These are phyloP conservation scores for Cordyceps cicadae DNA, from an alignment of 2,329 filamentous ascomycete genomes.

Conservation along the genomic window DNA sequence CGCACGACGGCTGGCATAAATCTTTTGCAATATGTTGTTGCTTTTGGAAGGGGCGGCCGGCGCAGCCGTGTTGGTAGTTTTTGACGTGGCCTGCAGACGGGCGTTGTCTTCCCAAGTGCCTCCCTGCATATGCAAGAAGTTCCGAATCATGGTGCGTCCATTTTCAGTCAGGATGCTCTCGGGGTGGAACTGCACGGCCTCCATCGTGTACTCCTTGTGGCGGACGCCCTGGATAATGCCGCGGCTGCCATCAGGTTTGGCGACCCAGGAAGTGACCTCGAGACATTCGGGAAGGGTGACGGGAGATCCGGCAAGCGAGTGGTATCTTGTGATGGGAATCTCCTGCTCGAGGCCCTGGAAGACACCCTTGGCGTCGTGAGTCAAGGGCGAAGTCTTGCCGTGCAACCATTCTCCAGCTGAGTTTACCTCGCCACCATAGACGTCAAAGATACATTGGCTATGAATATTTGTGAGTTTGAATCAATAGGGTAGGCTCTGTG, in stretches of 20 bases:
- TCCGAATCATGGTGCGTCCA: slow-evolving; percentile 81
- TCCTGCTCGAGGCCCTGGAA: slow-evolving; percentile 73
- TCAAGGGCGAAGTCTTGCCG: slow-evolving; percentile 87
- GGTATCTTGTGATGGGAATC: slow-evolving; percentile 86
- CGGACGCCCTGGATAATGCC: slow-evolving; percentile 95
- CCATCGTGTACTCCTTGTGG: slow-evolving; percentile 83
- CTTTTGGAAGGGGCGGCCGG: slow-evolving; percentile 44
- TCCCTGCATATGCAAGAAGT: slow-evolving; percentile 80
- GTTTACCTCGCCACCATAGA: slow-evolving; percentile 83
- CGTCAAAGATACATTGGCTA: slow-evolving; percentile 89
- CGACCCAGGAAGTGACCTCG: slow-evolving; percentile 86
- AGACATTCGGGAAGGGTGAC: slow-evolving; percentile 76
- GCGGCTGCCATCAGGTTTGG: slow-evolving; percentile 64
- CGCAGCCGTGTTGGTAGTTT: slow-evolving; percentile 20
- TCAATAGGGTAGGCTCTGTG: neutral
- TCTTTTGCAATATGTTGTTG: slow-evolving; percentile 80
- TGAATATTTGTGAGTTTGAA: neutral
- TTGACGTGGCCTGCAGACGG: slow-evolving; percentile 34
- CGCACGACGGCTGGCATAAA: slow-evolving; percentile 73
- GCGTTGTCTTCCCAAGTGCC: slow-evolving; percentile 87
- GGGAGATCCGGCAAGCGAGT: slow-evolving; percentile 89
- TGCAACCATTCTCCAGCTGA: slow-evolving; percentile 95
- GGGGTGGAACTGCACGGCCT: slow-evolving; percentile 95
- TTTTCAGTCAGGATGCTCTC: slow-evolving; percentile 93
- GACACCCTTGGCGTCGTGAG: slow-evolving; percentile 86